A percentile compares a stretch with the other conserved stretches of the same genome.
phyloP scores from a whole-genome alignment of 1,284 basidiomycete species.

The Trichosporon faecale region DNA sequence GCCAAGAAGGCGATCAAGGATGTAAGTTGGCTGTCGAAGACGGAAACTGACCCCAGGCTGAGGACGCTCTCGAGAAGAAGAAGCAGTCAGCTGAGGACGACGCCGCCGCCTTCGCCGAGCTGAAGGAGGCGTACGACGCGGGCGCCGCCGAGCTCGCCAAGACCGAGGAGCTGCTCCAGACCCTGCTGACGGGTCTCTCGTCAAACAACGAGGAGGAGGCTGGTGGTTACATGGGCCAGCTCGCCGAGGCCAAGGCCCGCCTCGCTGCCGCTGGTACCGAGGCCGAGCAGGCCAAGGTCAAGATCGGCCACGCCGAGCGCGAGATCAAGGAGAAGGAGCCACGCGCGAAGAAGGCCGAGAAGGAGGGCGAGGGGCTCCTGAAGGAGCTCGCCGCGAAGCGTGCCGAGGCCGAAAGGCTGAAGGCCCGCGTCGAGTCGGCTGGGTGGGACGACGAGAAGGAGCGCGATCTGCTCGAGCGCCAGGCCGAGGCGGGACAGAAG shows the following conservation, averaged over 20 bases:
- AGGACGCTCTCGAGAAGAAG: slow-evolving; percentile 60
- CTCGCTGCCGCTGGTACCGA: slow-evolving; percentile 76
- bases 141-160: slow-evolving; percentile 66
- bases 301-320: slow-evolving; percentile 73
- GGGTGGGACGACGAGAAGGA: slow-evolving; percentile 82
- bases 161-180: slow-evolving; percentile 92
- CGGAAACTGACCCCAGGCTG: slow-evolving; percentile 55
- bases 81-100: slow-evolving; percentile 59
- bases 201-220: slow-evolving; percentile 58
- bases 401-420: slow-evolving; percentile 62
- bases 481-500: slow-evolving; percentile 60
- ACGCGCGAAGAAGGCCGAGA: slow-evolving; percentile 78
- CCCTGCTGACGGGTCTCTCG: slow-evolving; percentile 84
- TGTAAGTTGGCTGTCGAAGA: slow-evolving; percentile 53
- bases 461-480: slow-evolving; percentile 59
- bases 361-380: slow-evolving; percentile 70
- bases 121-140: slow-evolving; percentile 63
- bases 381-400: slow-evolving; percentile 65
- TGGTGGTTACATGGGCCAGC: slow-evolving; percentile 94
- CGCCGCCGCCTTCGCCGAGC: slow-evolving; percentile 44
- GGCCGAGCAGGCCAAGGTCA: slow-evolving; percentile 76
- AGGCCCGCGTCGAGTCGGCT: slow-evolving; percentile 60
- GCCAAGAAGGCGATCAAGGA: slow-evolving; percentile 62
- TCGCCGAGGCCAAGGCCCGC: slow-evolving; percentile 79
- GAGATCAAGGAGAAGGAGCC: slow-evolving; percentile 76